Evolutionary conservation across 2,329 filamentous ascomycete species (phyloP).

Genomic region (Cercospora berteroae): DNA sequence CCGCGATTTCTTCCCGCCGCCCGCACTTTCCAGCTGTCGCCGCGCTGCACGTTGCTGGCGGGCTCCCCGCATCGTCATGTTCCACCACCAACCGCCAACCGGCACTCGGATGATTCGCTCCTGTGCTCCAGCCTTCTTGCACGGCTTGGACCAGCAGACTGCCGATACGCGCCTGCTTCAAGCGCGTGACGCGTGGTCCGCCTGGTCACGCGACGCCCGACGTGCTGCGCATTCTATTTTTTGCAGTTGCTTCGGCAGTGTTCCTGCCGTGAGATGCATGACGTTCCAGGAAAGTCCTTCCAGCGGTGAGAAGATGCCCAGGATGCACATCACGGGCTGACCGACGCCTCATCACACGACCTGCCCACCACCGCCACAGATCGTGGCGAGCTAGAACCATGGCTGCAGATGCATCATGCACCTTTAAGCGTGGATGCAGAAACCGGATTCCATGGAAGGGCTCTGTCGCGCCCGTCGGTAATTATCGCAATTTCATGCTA

Average conservation of each 20-base stretch:
- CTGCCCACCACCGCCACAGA: constrained; percentile 5
- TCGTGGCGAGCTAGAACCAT: neutral
- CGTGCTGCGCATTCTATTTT: neutral
- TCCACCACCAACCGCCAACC: neutral
- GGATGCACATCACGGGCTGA: constrained; percentile 1
- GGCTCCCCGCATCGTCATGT: neutral
- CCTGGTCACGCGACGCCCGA: neutral
- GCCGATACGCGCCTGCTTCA: neutral
- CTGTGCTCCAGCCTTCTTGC: neutral
- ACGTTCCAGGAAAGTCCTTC: neutral
- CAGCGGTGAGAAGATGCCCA: neutral
- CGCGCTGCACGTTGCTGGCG: neutral
- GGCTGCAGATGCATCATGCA: constrained; percentile 8
- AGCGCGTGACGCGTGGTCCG: neutral
- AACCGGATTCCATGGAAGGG: neutral
- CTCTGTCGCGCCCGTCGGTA: neutral
- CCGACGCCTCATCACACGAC: constrained; percentile 1
- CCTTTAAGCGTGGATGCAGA: neutral
- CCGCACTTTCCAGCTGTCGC: neutral
- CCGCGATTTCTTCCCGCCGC: neutral
- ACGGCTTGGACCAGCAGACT: neutral
- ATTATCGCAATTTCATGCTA: constrained; percentile 9
- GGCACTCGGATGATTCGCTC: neutral
- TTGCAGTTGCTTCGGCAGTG: neutral
- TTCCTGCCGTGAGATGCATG: constrained; percentile 3